These are phyloP conservation scores for Rhododendron ferrugineum DNA, from an alignment of 148 eudicot genomes.

Conservation along the genomic window DNA sequence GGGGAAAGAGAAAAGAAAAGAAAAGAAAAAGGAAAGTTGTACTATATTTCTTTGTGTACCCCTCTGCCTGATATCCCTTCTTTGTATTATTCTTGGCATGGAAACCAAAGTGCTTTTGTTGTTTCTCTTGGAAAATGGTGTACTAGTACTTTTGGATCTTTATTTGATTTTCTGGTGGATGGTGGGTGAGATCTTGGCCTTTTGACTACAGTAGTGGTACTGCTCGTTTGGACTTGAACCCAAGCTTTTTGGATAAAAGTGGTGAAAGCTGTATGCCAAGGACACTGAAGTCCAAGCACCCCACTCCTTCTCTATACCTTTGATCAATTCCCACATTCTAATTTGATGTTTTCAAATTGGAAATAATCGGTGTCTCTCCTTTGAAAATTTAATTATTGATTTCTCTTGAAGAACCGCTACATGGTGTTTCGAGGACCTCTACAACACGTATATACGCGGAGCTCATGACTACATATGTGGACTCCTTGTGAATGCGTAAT, in stretches of 20 bases:
- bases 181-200: background rate
- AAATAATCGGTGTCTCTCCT: too few species aligned
- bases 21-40: background rate
- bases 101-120: background rate
- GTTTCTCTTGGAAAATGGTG: slow-evolving; percentile 6
- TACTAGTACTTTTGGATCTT: background rate
- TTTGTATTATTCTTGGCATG: background rate
- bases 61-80: background rate
- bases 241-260: background rate
- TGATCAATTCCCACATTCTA: background rate
- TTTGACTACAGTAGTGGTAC: background rate
- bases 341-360: background rate
- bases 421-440: background rate
- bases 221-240: background rate
- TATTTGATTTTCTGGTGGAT: background rate
- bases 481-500: too few species aligned
- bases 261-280: background rate
- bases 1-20: slow-evolving; percentile 11
- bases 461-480: too few species aligned
- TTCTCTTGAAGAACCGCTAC: background rate
- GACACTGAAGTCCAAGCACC: slow-evolving; percentile 3
- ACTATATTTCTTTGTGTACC: background rate
- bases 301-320: background rate
- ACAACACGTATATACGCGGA: too few species aligned
- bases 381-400: background rate